Evolutionary conservation across 163 green algal species (phyloP).

Genomic region (Scenedesmus sp.): DNA sequence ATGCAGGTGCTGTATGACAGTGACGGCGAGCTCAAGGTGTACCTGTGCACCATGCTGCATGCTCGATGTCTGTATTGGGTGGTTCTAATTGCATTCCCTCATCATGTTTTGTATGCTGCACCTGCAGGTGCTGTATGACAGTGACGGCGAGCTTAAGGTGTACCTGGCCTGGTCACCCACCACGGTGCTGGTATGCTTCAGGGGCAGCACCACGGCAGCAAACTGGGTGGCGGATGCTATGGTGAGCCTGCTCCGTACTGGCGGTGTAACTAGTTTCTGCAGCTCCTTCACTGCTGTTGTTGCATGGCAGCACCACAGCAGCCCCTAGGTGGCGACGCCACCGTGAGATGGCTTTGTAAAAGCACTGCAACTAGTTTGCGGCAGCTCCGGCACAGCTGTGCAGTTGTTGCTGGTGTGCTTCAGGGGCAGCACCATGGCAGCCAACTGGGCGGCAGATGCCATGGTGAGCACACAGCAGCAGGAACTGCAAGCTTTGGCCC

Average conservation of each 20-base stretch:
- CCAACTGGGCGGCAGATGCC: slow-evolving; percentile 39
- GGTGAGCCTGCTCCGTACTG: neutral
- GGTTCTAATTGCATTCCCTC: too few relatives aligned
- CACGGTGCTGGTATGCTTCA: slow-evolving; percentile 50
- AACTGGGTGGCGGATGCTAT: slow-evolving; percentile 49
- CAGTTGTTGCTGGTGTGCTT: slow-evolving; percentile 39
- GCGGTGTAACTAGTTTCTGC: neutral
- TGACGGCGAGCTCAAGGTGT: slow-evolving; percentile 40
- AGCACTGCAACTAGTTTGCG: neutral
- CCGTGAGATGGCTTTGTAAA: too few relatives aligned
- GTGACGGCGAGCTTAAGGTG: slow-evolving; percentile 38
- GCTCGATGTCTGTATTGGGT: too few relatives aligned
- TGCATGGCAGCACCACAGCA: neutral
- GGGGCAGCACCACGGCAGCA: slow-evolving; percentile 29
- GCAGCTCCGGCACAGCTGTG: neutral
- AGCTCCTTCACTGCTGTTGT: neutral
- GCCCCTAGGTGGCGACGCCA: too few relatives aligned
- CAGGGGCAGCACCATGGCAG: slow-evolving; percentile 8
- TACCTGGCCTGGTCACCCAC: slow-evolving; percentile 43
- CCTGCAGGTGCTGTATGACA: slow-evolving; percentile 37
- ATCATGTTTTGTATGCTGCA: neutral
- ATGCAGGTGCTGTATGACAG: slow-evolving; percentile 35
- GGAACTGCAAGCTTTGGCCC: too few relatives aligned
- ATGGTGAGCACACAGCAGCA: slow-evolving; percentile 8
- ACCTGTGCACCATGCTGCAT: neutral